phyloP scores from a whole-genome alignment of 768 basidiomycete genomes.

The Mycena belliarum region DNA sequence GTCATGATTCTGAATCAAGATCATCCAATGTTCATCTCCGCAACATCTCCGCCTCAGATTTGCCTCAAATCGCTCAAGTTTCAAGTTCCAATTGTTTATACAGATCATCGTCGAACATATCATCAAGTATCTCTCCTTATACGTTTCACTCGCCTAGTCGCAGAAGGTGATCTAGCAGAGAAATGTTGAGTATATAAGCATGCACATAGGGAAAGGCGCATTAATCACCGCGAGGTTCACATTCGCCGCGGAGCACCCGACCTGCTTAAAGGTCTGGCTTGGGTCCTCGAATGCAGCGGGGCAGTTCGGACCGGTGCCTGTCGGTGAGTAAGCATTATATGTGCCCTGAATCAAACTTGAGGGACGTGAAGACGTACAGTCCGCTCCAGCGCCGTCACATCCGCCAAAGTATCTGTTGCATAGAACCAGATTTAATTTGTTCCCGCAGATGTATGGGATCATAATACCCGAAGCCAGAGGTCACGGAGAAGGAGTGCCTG shows the following conservation, averaged over 20 bases:
- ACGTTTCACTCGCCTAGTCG: too few species aligned
- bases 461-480: conserved; percentile 39
- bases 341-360: background rate
- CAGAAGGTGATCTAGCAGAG: too few species aligned
- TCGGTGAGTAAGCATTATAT: background rate
- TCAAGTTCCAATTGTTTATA: too few species aligned
- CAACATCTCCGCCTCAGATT: too few species aligned
- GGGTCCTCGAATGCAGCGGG: conserved; percentile 38
- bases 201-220: too few species aligned
- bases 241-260: conserved; percentile 37
- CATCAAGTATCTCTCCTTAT: too few species aligned
- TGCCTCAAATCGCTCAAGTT: too few species aligned
- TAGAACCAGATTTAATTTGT: too few species aligned
- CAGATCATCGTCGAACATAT: too few species aligned
- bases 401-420: conserved; percentile 41
- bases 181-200: too few species aligned
- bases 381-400: conserved; percentile 43
- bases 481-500: conserved; percentile 42
- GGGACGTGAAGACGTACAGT: conserved; percentile 33
- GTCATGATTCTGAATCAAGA: too few species aligned
- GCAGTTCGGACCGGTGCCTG: conserved; percentile 39
- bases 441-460: background rate
- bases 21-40: too few species aligned
- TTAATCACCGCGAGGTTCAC: conserved; percentile 24
- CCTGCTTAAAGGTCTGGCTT: conserved; percentile 38